These are phyloP conservation scores for Huntiella omanensis DNA, from an alignment of 2,329 filamentous ascomycete genomes.

Conservation along the genomic window DNA sequence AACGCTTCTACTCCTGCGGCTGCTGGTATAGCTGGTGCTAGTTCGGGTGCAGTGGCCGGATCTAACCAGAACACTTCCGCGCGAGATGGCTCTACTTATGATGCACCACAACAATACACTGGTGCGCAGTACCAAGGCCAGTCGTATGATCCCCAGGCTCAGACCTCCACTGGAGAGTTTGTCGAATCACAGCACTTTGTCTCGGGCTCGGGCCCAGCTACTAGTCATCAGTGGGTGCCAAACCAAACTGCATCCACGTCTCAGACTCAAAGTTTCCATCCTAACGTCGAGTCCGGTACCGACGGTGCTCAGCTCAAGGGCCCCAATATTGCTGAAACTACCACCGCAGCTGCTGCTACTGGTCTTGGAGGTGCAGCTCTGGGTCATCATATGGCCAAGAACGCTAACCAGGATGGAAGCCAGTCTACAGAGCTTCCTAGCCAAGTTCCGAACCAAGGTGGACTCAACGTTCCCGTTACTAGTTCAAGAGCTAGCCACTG, in stretches of 20 bases:
- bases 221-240: not conserved
- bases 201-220: not conserved
- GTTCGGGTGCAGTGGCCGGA: no score
- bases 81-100: not conserved
- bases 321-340: not conserved
- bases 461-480: not conserved
- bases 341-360: not conserved
- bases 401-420: not conserved
- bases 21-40: not conserved
- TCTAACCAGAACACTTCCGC: not conserved
- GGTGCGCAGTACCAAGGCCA: not conserved
- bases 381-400: not conserved
- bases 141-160: not conserved
- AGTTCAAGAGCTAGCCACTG: slow-evolving; percentile 5
- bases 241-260: not conserved
- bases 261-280: not conserved
- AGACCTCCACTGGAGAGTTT: not conserved
- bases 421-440: slow-evolving; percentile 1
- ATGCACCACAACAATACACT: not conserved
- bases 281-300: not conserved
- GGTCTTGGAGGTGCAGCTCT: slow-evolving; percentile 4
- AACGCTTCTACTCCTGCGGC: no score
- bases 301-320: not conserved
- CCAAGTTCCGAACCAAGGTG: not conserved
- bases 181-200: not conserved